Evolutionary conservation across 2,329 filamentous ascomycete genomes (phyloP), one percentile per base, ranked within the genome.

Genomic region (Pseudogymnoascus sp.): DNA sequence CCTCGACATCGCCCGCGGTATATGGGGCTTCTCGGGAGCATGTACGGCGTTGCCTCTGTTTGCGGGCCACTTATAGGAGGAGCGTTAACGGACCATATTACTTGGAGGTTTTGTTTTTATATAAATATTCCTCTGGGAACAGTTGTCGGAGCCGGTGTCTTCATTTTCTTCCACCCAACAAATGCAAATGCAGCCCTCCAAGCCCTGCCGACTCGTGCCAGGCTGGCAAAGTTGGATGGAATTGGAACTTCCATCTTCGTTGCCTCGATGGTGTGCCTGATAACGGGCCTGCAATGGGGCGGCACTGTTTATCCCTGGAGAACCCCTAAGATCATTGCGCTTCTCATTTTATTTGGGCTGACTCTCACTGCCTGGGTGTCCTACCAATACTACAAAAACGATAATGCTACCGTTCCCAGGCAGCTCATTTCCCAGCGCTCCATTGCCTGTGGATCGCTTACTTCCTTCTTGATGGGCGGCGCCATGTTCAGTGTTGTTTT

Each of bases 171-270:
- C 66, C 77, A 78, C 70, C 65, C 66, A 35, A 59, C 6, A 33
- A 60, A 63, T 10, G 18, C 37, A 33, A 63, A 56, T 18, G 77
- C 76, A 14, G 69, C 75, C 0, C 77, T 76, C 1, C 70, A 68
- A 16, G 60, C 73, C 63, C 72, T 76, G 1, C 66, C 75, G 1
- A 66, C 77, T 5, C 67, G 69, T 4, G 77, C 80, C 67, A 80
- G 80, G 70, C 61, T 81, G n/a, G 69, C 76, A 0, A 78, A 82
- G 66, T 77, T 82, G 73, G 74, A 76, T 64, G 64, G 73, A 5
- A 64, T 75, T 21, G 75, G 75, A 1, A 69, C 68, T 18, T 63
- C 70, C 11, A 59, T 74, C 16, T 64, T 73, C 38, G 64, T 69
- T 37, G 61, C 65, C 18, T 64, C 59, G 59, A 28, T 70, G 71